Percentiles rank a stretch among this genome's conserved stretches.
Conservation (phyloP, 371 early-diverging fungal species). For the Catenaria anguillulae region DNA sequence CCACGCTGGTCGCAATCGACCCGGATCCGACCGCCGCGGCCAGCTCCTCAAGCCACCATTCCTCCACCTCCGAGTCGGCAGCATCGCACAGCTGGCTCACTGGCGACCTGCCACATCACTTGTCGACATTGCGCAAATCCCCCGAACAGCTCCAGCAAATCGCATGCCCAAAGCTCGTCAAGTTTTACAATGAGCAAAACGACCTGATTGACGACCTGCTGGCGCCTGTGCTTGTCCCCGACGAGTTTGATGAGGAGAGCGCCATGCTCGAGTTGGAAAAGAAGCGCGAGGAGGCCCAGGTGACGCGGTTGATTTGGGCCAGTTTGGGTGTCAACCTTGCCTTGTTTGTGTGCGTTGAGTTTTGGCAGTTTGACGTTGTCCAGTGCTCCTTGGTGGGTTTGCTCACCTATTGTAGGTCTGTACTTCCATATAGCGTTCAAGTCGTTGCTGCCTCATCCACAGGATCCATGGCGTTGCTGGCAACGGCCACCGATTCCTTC, state of each 20-base stretch:
- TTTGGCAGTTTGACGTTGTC: neutral
- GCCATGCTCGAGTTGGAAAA: conserved; percentile 16
- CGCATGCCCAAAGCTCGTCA: conserved; percentile 17
- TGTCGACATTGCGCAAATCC: no score
- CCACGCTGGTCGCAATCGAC: no score
- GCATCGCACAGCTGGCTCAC: no score
- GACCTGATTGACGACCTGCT: conserved; percentile 59
- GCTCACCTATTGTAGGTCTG: no score
- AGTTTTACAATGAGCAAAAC: conserved; percentile 70
- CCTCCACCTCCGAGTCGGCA: no score
- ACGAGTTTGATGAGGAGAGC: no score
- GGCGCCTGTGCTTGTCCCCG: conserved; percentile 16
- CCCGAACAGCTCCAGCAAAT: conserved; percentile 4
- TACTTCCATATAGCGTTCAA: conserved; percentile 23
- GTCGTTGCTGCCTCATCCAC: conserved; percentile 68
- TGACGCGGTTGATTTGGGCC: no score
- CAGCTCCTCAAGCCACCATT: no score
- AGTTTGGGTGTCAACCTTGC: neutral
- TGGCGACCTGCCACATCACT: no score
- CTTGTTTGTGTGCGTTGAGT: neutral
- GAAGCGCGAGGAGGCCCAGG: conserved; percentile 11
- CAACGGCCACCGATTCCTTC: conserved; percentile 83
- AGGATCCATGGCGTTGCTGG: conserved; percentile 71
- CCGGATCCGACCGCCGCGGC: no score
- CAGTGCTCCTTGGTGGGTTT: neutral